phyloP scores from a whole-genome alignment of 306 rosid species.

The Acacia crassicarpa region DNA sequence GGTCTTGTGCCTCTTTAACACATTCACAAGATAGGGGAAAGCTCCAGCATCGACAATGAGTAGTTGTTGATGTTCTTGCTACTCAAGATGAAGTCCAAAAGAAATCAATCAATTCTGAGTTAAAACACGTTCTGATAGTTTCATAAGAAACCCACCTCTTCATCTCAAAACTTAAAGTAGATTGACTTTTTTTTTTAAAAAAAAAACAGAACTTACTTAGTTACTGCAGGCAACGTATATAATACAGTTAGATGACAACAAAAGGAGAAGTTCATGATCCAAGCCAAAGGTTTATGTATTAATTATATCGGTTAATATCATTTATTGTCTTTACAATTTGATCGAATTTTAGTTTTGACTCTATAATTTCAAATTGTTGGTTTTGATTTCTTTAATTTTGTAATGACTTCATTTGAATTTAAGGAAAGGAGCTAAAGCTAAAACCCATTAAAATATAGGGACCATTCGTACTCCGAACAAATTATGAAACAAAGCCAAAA shows the following conservation, averaged over 20 bases:
- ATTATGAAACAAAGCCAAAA: too few species aligned
- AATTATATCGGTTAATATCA: too few species aligned
- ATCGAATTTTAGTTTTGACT: too few species aligned
- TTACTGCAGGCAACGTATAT: not conserved
- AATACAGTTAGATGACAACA: not conserved
- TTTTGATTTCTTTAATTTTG: too few species aligned
- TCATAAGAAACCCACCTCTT: not conserved
- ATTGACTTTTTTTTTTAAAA: not conserved
- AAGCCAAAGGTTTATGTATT: not conserved
- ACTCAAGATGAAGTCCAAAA: conserved; percentile 23
- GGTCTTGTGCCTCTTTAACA: conserved; percentile 40
- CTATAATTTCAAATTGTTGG: too few species aligned
- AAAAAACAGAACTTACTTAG: too few species aligned
- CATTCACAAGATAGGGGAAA: conserved; percentile 49
- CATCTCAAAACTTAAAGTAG: not conserved
- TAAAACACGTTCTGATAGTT: not conserved
- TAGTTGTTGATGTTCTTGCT: conserved; percentile 59
- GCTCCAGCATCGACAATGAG: conserved; percentile 59
- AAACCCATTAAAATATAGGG: too few species aligned
- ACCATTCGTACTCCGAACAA: too few species aligned
- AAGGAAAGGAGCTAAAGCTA: too few species aligned
- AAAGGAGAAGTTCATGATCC: not conserved
- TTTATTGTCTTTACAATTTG: too few species aligned
- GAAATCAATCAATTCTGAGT: not conserved
- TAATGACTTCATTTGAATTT: too few species aligned